Evolutionary conservation across 352 stramenopile genomes (phyloP).

Genomic region (Phytophthora colocasiae): DNA sequence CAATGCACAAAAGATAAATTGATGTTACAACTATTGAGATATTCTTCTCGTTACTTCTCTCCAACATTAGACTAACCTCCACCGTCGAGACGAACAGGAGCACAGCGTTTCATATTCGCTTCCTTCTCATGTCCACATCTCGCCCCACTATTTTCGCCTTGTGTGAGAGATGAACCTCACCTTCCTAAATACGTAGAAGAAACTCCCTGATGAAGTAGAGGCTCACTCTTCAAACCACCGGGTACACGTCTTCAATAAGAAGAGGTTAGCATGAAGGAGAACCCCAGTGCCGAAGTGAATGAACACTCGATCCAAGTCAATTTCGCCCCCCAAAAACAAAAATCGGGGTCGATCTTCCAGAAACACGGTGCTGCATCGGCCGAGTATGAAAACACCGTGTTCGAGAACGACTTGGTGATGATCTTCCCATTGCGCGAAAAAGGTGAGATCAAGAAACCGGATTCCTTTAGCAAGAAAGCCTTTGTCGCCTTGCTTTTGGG

Average conservation of each 20-base stretch:
- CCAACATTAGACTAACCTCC: too few species aligned
- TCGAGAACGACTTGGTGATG: slow-evolving; percentile 76
- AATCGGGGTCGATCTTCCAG: slow-evolving; percentile 36
- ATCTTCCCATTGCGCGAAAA: slow-evolving; percentile 68
- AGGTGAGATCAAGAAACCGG: slow-evolving; percentile 59
- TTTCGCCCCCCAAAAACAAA: slow-evolving; percentile 36
- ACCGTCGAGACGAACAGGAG: too few species aligned
- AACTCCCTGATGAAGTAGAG: background rate
- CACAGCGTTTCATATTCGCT: slow-evolving; percentile 6
- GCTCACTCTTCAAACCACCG: slow-evolving; percentile 26
- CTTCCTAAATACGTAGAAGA: background rate
- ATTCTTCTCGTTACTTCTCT: background rate
- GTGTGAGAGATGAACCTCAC: slow-evolving; percentile 7
- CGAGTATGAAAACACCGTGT: slow-evolving; percentile 58
- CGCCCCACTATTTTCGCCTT: slow-evolving; percentile 29
- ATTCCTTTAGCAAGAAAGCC: slow-evolving; percentile 57
- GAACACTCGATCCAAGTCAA: slow-evolving; percentile 44
- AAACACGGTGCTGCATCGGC: slow-evolving; percentile 24
- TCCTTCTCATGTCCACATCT: background rate
- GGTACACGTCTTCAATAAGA: background rate
- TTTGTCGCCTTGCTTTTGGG: slow-evolving; percentile 70
- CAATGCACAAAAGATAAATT: slow-evolving; percentile 12
- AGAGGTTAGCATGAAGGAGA: slow-evolving; percentile 13
- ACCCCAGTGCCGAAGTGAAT: slow-evolving; percentile 11
- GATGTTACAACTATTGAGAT: slow-evolving; percentile 3